Evolutionary conservation across 176 grass and related monocot genomes (phyloP).

Genomic region (Bonia amplexicaulis): DNA sequence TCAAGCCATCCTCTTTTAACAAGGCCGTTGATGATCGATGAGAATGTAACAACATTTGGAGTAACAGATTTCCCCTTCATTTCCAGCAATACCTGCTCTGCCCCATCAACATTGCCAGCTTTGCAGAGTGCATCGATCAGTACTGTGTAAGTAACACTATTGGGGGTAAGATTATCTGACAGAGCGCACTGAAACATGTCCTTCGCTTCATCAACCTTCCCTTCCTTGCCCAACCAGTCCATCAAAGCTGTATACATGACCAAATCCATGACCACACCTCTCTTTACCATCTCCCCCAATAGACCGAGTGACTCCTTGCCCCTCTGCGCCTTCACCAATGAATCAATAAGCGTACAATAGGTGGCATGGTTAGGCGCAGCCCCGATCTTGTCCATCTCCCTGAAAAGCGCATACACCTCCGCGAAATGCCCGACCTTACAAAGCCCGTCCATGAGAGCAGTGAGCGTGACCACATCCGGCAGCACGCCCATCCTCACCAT

Average conservation of each 20-base stretch:
- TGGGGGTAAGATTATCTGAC: conserved; percentile 55
- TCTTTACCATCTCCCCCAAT: conserved; percentile 59
- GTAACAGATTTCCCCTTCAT: conserved; percentile 56
- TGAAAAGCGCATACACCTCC: conserved; percentile 63
- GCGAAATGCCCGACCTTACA: conserved; percentile 48
- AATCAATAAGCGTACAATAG: conserved; percentile 73
- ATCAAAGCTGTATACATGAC: conserved; percentile 67
- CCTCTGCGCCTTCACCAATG: conserved; percentile 43
- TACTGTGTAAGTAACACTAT: conserved; percentile 58
- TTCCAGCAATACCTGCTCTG: conserved; percentile 54
- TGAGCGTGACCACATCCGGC: conserved; percentile 67
- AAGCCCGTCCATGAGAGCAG: conserved; percentile 49
- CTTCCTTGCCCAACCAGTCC: conserved; percentile 53
- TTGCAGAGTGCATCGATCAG: conserved; percentile 71
- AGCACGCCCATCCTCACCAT: conserved; percentile 62
- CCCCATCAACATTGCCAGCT: conserved; percentile 48
- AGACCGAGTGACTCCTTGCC: conserved; percentile 26
- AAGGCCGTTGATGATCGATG: conserved; percentile 73
- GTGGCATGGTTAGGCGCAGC: conserved; percentile 69
- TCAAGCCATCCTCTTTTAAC: conserved; percentile 51
- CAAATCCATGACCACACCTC: conserved; percentile 74
- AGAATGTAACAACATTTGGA: conserved; percentile 68
- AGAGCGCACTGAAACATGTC: conserved; percentile 37
- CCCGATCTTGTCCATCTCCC: conserved; percentile 75
- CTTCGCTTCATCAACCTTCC: conserved; percentile 52